These are phyloP conservation scores for Fragilariopsis cylindrus DNA, from an alignment of 108 stramenopile genomes.

Conservation along the genomic window DNA sequence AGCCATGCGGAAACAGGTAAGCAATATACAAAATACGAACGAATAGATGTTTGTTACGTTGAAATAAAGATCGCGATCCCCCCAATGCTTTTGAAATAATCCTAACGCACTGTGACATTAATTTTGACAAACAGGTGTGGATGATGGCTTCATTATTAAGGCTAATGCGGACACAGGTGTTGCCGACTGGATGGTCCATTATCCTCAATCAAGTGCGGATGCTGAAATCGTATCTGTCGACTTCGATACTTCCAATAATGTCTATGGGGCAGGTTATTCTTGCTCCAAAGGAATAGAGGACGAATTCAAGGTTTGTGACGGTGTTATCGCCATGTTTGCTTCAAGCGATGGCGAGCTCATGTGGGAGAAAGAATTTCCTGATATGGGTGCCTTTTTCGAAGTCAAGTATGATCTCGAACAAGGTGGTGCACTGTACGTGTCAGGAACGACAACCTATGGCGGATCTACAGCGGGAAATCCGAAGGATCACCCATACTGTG, in stretches of 20 bases:
- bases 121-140: neutral
- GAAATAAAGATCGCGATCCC: neutral
- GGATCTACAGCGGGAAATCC: no score
- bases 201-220: neutral
- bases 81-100: neutral
- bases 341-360: no score
- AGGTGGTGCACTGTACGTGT: no score
- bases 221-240: neutral
- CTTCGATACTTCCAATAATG: neutral
- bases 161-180: constrained; percentile 6
- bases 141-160: constrained; percentile 1
- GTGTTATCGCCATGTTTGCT: no score
- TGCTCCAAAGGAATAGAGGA: neutral
- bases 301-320: no score
- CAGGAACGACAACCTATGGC: no score
- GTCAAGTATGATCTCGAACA: no score
- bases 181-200: neutral
- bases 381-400: no score
- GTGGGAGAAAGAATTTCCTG: no score
- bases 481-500: neutral
- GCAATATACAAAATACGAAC: constrained; percentile 2
- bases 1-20: neutral
- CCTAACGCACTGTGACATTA: neutral
- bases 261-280: constrained; percentile 4
- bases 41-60: neutral